Evolutionary conservation across 495 filamentous ascomycete species (phyloP).

Genomic region (Monascus purpureus): DNA sequence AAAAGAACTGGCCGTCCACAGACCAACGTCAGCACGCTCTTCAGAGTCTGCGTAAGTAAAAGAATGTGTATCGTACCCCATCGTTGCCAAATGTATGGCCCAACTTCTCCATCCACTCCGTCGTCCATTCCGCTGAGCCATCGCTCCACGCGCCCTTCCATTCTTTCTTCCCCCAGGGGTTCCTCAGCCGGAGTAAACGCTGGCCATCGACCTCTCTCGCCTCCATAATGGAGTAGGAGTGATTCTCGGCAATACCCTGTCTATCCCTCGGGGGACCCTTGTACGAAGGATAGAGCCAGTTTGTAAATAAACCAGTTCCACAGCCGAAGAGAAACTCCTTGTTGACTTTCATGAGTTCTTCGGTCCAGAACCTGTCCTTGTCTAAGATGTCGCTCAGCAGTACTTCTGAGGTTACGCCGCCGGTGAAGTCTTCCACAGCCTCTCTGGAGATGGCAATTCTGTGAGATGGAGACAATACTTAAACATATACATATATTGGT

Average conservation of each 20-base stretch:
- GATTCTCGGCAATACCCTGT: constrained; percentile 66
- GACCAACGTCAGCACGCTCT: constrained; percentile 5
- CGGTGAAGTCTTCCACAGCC: constrained; percentile 85
- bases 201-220: constrained; percentile 63
- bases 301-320: constrained; percentile 49
- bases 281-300: constrained; percentile 33
- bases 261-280: constrained; percentile 31
- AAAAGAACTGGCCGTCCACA: constrained; percentile 49
- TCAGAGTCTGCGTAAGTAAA: too few relatives aligned
- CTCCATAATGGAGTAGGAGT: constrained; percentile 82
- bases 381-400: constrained; percentile 74
- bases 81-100: constrained; percentile 81
- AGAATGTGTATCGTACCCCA: constrained; percentile 29
- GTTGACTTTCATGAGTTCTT: constrained; percentile 76
- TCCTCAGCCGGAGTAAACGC: constrained; percentile 63
- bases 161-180: constrained; percentile 80
- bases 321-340: constrained; percentile 81
- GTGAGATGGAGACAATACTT: too few relatives aligned
- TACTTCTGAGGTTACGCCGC: constrained; percentile 74
- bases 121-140: constrained; percentile 83
- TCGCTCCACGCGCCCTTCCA: constrained; percentile 80
- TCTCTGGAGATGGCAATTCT: too few relatives aligned
- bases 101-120: constrained; percentile 70
- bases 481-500: too few relatives aligned
- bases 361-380: constrained; percentile 75